Conservation (phyloP, 306 rosid species). For the Prunus padus region DNA sequence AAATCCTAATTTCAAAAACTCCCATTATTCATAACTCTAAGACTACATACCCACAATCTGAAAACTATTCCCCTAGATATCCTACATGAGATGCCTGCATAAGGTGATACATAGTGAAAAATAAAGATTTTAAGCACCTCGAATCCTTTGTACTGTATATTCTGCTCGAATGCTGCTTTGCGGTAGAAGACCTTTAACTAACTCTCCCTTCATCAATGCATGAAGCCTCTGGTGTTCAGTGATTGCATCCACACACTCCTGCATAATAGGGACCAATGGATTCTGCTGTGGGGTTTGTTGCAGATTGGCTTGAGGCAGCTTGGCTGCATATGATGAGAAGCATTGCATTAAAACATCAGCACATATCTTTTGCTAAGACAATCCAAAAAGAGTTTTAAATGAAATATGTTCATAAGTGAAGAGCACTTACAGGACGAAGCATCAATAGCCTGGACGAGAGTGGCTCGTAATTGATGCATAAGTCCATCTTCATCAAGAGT, state of each 20-base stretch:
- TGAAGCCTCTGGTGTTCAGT: constrained; percentile 90
- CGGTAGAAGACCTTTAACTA: constrained; percentile 89
- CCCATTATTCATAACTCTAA: not conserved
- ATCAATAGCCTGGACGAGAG: constrained; percentile 76
- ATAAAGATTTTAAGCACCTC: constrained; percentile 47
- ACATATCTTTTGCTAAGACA: constrained; percentile 15
- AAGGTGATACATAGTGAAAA: constrained; percentile 13
- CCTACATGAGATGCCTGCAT: not conserved
- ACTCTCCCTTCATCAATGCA: constrained; percentile 92
- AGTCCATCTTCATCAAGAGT: constrained; percentile 83
- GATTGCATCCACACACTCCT: constrained; percentile 80
- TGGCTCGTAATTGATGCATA: constrained; percentile 76
- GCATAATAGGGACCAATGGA: constrained; percentile 61
- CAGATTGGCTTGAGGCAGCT: constrained; percentile 39
- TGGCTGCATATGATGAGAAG: constrained; percentile 50
- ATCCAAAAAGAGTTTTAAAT: constrained; percentile 18
- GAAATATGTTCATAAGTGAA: constrained; percentile 16
- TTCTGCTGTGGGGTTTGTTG: constrained; percentile 72
- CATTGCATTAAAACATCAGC: constrained; percentile 12
- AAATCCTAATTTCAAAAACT: not conserved
- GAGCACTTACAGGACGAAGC: constrained; percentile 60
- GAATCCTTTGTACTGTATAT: constrained; percentile 78
- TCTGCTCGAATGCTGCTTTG: constrained; percentile 85
- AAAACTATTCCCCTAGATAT: not conserved
- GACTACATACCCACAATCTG: not conserved